Evolutionary conservation across 768 basidiomycete species (phyloP), one percentile per base, ranked within the genome.

Genomic region (Asterophora lycoperdoides): DNA sequence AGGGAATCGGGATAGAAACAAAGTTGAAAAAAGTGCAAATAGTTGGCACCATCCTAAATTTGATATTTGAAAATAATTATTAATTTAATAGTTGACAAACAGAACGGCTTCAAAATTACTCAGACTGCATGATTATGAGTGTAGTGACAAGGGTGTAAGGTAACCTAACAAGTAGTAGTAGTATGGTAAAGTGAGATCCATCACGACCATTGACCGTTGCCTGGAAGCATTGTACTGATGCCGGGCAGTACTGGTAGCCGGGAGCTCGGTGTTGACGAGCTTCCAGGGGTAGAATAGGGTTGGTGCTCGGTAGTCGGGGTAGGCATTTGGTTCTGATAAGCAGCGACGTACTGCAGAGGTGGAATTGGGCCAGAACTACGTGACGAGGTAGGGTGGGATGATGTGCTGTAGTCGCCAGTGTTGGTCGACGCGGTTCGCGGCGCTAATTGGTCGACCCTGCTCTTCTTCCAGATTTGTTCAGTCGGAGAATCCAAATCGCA

Each of bases 391-490:
- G 37, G 28, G 11, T 29, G 49, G 15, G 49, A 10, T 6, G 35
- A n/a, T n/a, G n/a, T 18, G 26, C 23, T 44, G 43, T 60, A 57
- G 19, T 58, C 49, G 35, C 32, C 35, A 32, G 42, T 48, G 30
- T 46, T 48, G 50, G 34, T 55, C 32, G 50, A 37, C 39, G 49
- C 28, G n/a, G 34, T 44, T 40, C 54, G 54, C 30, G 41, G 26
- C 18, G 53, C 34, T 35, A 47, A 59, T 26, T 48, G 38, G 18
- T 76, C 74, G 29, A 69, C 49, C 41, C 75, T 65, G 10, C 68
- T 67, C 64, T 85, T 87, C 71, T 89, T 90, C 87, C 86, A 89
- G 30, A 82, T 77, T 52, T 76, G 77, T 57, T 86, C 86, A 4
- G 83, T 77, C 7, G 79, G 77, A 13, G 82, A 78, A 1, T 62